Evolutionary conservation across 768 basidiomycete genomes (phyloP), one percentile per base, ranked within the genome.

Genomic region (Pulveroboletus sp.): DNA sequence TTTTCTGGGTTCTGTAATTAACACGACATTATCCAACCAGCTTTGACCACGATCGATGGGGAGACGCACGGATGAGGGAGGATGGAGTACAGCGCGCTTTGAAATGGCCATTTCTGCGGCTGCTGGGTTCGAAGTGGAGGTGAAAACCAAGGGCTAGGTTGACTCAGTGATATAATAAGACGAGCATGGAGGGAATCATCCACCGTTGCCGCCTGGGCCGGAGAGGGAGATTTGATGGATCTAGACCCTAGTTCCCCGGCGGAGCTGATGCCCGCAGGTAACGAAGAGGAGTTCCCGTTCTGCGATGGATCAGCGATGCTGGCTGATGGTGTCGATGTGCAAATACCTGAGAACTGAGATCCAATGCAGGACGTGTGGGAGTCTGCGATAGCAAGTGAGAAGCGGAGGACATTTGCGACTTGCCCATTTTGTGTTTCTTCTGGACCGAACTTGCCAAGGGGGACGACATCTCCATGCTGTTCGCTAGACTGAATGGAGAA

Each of bases 51-150:
- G 9, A n/a, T 46, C 17, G 38, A 36, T 23, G 17, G 40, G 35
- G 25, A 2, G 38, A 57, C 60, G 23, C 40, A 63, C 62, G 17
- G 2, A 31, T 33, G 40, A 24, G 2, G 33, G 3, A 23, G 39
- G 20, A 14, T 29, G 32, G 7, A 50, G 56, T 0, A 12, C 13
- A 11, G 36, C 10, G 14, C 10, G 51, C 36, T 46, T 63, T 37
- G 43, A 41, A 48, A 53, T 32, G 11, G 51, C 35, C 62, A 65
- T 66, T n/a, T n/a, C n/a, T n/a, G n/a, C n/a, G n/a, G n/a, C n/a
- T 19, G 38, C 55, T 39, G 7, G 17, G 2, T 41, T 49, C 17
- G 41, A 39, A 31, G 40, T 31, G 16, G 52, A 34, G 14, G 47
- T 20, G 10, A 55, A 45, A 38, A 37, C 19, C 6, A 41, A 40